These are phyloP conservation scores for Epichloe hybrida DNA, from an alignment of 2,329 filamentous ascomycete genomes.

Conservation along the genomic window DNA sequence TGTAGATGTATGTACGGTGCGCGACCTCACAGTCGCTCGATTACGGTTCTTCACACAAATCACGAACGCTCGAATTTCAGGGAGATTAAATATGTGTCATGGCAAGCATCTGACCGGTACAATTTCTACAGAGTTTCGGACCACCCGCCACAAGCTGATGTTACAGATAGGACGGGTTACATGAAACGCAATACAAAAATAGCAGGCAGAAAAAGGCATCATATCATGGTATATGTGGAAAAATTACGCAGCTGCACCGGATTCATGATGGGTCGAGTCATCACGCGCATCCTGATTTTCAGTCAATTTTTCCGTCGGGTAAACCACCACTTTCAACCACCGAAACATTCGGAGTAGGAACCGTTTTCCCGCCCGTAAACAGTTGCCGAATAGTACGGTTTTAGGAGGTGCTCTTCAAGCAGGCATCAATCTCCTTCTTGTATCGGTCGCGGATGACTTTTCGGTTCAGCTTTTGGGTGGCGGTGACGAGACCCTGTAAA, in stretches of 20 bases:
- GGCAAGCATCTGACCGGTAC: neutral
- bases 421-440: constrained; percentile 35
- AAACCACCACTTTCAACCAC: neutral
- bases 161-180: neutral
- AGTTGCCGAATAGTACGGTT: neutral
- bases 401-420: constrained; percentile 16
- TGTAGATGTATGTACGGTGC: no score
- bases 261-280: neutral
- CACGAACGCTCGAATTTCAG: no score
- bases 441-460: constrained; percentile 36
- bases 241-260: neutral
- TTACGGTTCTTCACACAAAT: no score
- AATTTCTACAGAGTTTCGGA: neutral
- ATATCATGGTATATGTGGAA: neutral
- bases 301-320: neutral
- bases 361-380: neutral
- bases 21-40: no score
- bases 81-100: neutral
- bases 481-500: constrained; percentile 43
- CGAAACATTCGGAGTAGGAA: neutral
- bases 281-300: neutral
- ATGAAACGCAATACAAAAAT: neutral
- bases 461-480: constrained; percentile 49
- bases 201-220: neutral
- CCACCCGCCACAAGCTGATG: constrained; percentile 2